Evolutionary conservation across 805 yeast genomes (phyloP), one percentile per base, ranked within the genome.

Genomic region (Ogataea dorogensis): DNA sequence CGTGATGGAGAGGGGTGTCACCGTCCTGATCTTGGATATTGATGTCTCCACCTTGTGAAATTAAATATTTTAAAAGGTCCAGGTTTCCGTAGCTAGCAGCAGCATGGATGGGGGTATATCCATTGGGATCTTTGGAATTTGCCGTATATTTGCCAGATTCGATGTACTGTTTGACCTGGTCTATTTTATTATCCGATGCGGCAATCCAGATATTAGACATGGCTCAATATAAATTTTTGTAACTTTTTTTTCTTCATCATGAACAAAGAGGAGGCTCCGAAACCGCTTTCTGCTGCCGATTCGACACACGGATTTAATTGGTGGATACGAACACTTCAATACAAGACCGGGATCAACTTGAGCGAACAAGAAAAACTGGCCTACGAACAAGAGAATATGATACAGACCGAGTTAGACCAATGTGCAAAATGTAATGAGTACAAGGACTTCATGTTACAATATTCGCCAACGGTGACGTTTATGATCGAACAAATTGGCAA

Each of bases 61-160:
- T 58, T 29, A 87, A 66, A 44, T 71, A 74, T 38, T 64, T 58
- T 24, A 93, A 64, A 24, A 93, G 65, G 7, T 82, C 88, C 2
- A 63, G 50, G 56, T 91, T 89, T 7, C 91, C 91, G 59, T 93
- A 93, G 1, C 97, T 83, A 2, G 94, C 95, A 1, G 98, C 98
- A 0, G 99, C 99, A 59, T 93, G 99, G 9, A 93, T 72, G 5
- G 98, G 95, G 0, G 98, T 91, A 61, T 94, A 93, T 1, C 99
- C 99, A 52, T 89, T 86, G 1, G 86, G 84, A 59, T 93, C 99
- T 44, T 81, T 77, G 5, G 82, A 73, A 53, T 86, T 82, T 3
- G 96, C 75, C 3, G 79, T 70, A 45, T 65, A 68, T 5, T 64
- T 52, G 0, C 81, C 82, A 0, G 71, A 50, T 8, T 61, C 66